These are phyloP conservation scores for Miscanthus sacchariflorus DNA, from an alignment of 202 grass and related monocot species.

Conservation along the genomic window DNA sequence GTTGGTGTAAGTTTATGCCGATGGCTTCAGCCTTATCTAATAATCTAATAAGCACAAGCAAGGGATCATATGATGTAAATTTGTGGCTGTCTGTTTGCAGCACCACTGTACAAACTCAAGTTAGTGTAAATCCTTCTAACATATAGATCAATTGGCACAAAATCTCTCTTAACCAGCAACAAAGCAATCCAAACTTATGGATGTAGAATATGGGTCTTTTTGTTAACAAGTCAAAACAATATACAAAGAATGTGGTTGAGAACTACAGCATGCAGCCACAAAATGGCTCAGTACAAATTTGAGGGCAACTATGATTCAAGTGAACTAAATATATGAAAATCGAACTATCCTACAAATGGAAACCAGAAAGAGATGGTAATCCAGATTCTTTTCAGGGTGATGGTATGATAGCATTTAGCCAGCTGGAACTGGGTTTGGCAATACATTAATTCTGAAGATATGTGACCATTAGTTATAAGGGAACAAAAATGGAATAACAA, in stretches of 20 bases:
- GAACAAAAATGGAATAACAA: conserved; percentile 7
- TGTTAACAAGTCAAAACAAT: conserved; percentile 10
- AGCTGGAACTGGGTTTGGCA: not conserved
- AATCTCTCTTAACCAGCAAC: not conserved
- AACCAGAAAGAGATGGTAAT: conserved; percentile 12
- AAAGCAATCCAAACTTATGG: not conserved
- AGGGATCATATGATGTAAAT: not conserved
- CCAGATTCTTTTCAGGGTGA: not conserved
- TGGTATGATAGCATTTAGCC: not conserved
- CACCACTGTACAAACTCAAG: not conserved
- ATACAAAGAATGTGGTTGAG: not conserved
- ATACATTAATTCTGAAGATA: conserved; percentile 15
- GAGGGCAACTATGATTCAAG: not conserved
- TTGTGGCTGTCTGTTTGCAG: not conserved
- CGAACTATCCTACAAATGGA: conserved; percentile 5
- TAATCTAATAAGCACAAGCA: not conserved
- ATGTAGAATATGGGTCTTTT: not conserved
- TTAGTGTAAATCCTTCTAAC: not conserved
- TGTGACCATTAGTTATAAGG: not conserved
- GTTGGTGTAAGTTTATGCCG: not conserved
- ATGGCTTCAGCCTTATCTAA: not conserved
- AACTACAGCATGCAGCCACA: not conserved
- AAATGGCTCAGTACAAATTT: conserved; percentile 12
- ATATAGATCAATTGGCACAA: not conserved
- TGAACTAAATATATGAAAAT: not conserved